Evolutionary conservation across 495 filamentous ascomycete species (phyloP).

Genomic region (Bacidia rubella): DNA sequence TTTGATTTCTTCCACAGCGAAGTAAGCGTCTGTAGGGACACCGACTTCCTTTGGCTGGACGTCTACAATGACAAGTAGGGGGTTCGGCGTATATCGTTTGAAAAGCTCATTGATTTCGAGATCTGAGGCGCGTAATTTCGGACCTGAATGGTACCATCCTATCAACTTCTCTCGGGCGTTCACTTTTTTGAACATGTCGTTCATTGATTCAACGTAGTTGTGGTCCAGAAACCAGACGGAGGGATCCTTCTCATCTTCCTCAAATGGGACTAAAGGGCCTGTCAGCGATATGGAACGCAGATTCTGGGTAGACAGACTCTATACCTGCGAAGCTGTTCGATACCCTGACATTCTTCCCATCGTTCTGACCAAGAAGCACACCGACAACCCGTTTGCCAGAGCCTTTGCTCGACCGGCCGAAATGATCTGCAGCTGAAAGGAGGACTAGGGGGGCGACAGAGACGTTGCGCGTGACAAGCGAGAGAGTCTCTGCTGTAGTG

Average conservation of each 20-base stretch:
- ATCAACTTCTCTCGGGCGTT: conserved; percentile 98
- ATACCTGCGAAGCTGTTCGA: conserved; percentile 97
- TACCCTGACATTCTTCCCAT: conserved; percentile 85
- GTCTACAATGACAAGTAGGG: conserved; percentile 92
- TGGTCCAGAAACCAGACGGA: conserved; percentile 99
- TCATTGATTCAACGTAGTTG: conserved; percentile 99
- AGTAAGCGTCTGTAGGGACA: conserved; percentile 97
- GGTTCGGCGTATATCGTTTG: conserved; percentile 96
- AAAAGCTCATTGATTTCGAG: conserved; percentile 99
- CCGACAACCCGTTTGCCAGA: conserved; percentile 90
- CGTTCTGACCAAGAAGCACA: conserved; percentile 88
- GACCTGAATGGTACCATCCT: conserved; percentile 98
- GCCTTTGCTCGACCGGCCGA: conserved; percentile 81
- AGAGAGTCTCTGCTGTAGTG: conserved; percentile 89
- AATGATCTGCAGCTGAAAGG: conserved; percentile 96
- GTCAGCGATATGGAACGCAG: not conserved
- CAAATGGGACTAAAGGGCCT: conserved; percentile 69
- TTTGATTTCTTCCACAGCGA: conserved; percentile 98
- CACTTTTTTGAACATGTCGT: conserved; percentile 99
- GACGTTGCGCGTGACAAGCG: conserved; percentile 80
- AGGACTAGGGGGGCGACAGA: conserved; percentile 96
- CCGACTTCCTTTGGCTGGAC: conserved; percentile 97
- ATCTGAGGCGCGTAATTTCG: conserved; percentile 92
- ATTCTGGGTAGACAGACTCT: conserved; percentile 19
- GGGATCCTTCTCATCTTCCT: conserved; percentile 96